Percentiles rank a stretch among this genome's conserved stretches.
Conservation (phyloP, 495 filamentous ascomycete species). For the Delitschia confertaspora region DNA sequence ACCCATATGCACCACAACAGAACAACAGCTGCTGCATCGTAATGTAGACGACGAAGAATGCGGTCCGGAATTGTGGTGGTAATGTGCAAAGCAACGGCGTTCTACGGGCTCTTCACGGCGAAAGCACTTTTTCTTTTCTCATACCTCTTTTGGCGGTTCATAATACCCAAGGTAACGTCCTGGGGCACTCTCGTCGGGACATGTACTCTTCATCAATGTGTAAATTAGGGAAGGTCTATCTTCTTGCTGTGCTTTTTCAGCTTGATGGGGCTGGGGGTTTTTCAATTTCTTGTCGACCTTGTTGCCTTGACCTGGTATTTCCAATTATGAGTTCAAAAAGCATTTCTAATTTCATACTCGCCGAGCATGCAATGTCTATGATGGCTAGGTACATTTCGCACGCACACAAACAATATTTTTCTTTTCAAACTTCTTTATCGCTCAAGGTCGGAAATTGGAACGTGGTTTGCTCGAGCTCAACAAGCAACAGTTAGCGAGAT, state of each 20-base stretch:
- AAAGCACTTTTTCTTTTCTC: constrained; percentile 20
- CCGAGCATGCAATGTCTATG: too few relatives aligned
- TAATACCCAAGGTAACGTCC: constrained; percentile 27
- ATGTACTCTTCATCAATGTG: constrained; percentile 25
- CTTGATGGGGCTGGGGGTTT: constrained; percentile 8
- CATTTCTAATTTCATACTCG: constrained; percentile 15
- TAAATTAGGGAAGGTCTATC: constrained; percentile 27
- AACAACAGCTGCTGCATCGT: constrained; percentile 83
- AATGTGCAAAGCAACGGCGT: constrained; percentile 25
- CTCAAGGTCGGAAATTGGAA: too few relatives aligned
- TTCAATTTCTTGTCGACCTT: constrained; percentile 9
- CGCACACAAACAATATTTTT: too few relatives aligned
- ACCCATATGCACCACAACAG: constrained; percentile 93
- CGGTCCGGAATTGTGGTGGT: constrained; percentile 4
- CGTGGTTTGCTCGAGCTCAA: too few relatives aligned
- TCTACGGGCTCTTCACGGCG: constrained; percentile 27
- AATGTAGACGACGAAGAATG: constrained; percentile 53
- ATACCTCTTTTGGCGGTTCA: constrained; percentile 20
- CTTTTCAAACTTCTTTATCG: too few relatives aligned
- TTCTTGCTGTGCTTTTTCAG: constrained; percentile 12
- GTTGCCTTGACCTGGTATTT: constrained; percentile 14
- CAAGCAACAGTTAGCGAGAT: too few relatives aligned
- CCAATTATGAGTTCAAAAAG: constrained; percentile 16
- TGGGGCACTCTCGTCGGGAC: constrained; percentile 14
- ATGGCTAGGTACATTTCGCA: too few relatives aligned